A percentile compares a stretch with the other conserved stretches of the same genome.
Evolutionary conservation across 2,329 filamentous ascomycete species (phyloP).

Genomic region (Ilyonectria mors-panacis): DNA sequence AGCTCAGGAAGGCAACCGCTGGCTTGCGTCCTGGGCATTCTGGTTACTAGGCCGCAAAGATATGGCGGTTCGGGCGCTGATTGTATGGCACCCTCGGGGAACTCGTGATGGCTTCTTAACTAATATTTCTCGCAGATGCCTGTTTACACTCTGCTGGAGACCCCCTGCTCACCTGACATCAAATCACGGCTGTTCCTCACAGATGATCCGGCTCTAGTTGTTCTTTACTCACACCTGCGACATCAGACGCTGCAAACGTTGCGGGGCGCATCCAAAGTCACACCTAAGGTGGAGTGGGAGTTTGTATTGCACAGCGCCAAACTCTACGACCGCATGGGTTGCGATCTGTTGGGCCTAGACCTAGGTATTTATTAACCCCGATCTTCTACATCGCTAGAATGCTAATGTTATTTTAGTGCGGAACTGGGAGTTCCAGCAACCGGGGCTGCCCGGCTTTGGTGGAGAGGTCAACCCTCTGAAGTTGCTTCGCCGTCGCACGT

Average conservation of each 20-base stretch:
- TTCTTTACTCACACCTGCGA: conserved; percentile 89
- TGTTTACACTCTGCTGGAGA: conserved; percentile 80
- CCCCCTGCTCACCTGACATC: conserved; percentile 77
- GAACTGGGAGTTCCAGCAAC: conserved; percentile 85
- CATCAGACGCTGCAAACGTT: conserved; percentile 87
- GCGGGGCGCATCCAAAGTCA: conserved; percentile 86
- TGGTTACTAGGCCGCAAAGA: conserved; percentile 89
- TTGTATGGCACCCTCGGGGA: conserved; percentile 68
- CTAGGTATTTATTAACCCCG: conserved; percentile 69
- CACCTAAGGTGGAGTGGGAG: conserved; percentile 85
- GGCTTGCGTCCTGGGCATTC: conserved; percentile 96
- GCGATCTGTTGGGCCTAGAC: conserved; percentile 89
- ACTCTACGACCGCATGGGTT: conserved; percentile 92
- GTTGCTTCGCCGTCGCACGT: conserved; percentile 79
- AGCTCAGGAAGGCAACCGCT: conserved; percentile 86
- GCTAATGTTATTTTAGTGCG: conserved; percentile 66
- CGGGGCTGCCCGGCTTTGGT: conserved; percentile 55
- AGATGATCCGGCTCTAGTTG: conserved; percentile 90
- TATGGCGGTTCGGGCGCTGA: conserved; percentile 86
- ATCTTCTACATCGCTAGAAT: not conserved
- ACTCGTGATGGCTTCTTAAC: not conserved
- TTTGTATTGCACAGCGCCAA: conserved; percentile 90
- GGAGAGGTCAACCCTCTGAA: conserved; percentile 75
- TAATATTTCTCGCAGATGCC: conserved; percentile 71
- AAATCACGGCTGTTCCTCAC: conserved; percentile 86